phyloP scores from a whole-genome alignment of 2,329 filamentous ascomycete species.

The Decorospora gaudefroyi region DNA sequence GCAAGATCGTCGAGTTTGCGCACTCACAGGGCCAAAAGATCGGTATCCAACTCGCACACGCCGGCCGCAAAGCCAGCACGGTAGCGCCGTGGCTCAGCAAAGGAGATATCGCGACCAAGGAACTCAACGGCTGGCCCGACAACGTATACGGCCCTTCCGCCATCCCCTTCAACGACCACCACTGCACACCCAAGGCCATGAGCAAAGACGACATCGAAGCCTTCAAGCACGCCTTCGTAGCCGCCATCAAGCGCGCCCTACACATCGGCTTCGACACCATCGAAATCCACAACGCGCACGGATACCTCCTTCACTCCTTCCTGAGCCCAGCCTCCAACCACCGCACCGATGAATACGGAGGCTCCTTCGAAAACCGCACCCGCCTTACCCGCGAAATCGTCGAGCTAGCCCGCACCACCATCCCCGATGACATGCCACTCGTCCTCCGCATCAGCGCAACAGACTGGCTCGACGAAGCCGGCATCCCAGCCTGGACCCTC shows the following conservation, averaged over 20 bases:
- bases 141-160: slow-evolving; percentile 62
- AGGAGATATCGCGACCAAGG: slow-evolving; percentile 60
- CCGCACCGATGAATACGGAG: slow-evolving; percentile 69
- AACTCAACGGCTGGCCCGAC: slow-evolving; percentile 60
- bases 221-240: slow-evolving; percentile 66
- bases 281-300: slow-evolving; percentile 80
- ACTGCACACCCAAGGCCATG: slow-evolving; percentile 68
- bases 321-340: slow-evolving; percentile 71
- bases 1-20: slow-evolving; percentile 73
- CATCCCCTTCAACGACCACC: slow-evolving; percentile 64
- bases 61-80: slow-evolving; percentile 67
- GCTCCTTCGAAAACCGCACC: slow-evolving; percentile 71
- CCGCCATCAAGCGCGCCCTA: slow-evolving; percentile 60
- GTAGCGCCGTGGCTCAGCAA: slow-evolving; percentile 66
- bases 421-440: slow-evolving; percentile 70
- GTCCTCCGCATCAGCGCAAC: slow-evolving; percentile 74
- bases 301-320: slow-evolving; percentile 74
- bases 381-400: slow-evolving; percentile 70
- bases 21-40: slow-evolving; percentile 78
- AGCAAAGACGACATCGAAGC: slow-evolving; percentile 68
- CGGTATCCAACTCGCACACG: slow-evolving; percentile 80
- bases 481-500: slow-evolving; percentile 66
- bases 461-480: slow-evolving; percentile 72
- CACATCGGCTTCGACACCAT: slow-evolving; percentile 74
- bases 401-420: slow-evolving; percentile 63